Evolutionary conservation across 2,329 filamentous ascomycete species (phyloP), one percentile per base, ranked within the genome.

Genomic region (Ploettnerulaceae sp.): DNA sequence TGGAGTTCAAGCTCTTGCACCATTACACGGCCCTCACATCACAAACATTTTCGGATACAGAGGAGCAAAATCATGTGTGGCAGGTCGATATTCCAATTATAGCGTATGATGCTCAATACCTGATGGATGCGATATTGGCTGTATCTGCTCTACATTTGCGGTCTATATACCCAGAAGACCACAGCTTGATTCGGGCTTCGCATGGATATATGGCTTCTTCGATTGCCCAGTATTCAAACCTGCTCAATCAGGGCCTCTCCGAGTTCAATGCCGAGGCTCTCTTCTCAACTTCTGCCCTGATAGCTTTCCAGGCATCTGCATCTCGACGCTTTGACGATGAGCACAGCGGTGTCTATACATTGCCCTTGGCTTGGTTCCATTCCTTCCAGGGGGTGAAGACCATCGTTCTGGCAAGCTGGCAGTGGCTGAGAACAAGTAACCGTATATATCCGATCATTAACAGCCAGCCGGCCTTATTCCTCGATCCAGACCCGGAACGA

Each of bases 311-410:
- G 62, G 70, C 84, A 55, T 75, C 79, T 21, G 71, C 86, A 31
- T 72, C 79, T 38, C 69, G 84, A 56, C 72, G 81, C 48, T 82
- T 82, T 51, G 72, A 73, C 48, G 75, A 79, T 46, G 77, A 81
- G 41, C 59, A 61, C 8, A 65, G 66, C 37, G 67, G 70, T 34
- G 68, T 68, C 29, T 84, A 84, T 58, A 68, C 70, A 14, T 64
- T 82, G n/a, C 80, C 80, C 0, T 64, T 82, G 33, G 72, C 76
- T 3, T 83, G 78, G 79, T 83, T 84, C 51, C 79, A 83, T 58
- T 75, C 80, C 3, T 83, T 82, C 57, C 80, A 83, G 57, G 80
- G 80, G 8, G 77, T 84, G 53, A 84, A 83, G 61, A 76, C 79
- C 2, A 71, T 84, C 25, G 79, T 82, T 0, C 75, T 79, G 15